Conservation (phyloP, 116 monocot genomes). For the Posidonia oceanica region DNA sequence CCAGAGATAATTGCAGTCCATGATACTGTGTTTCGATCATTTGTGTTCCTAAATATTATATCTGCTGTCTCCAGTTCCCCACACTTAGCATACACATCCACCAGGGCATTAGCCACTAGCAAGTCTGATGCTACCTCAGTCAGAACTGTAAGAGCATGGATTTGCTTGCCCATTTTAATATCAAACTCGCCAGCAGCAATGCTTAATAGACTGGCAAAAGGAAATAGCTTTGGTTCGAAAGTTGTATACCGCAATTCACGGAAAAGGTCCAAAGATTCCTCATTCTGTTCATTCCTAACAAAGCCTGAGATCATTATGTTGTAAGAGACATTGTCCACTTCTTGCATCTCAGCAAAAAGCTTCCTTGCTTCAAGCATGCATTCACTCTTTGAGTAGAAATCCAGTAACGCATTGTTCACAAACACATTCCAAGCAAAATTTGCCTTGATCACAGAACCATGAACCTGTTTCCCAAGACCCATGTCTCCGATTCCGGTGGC, state of each 20-base stretch:
- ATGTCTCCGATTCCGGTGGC: conserved; percentile 34
- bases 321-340: conserved; percentile 66
- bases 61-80: conserved; percentile 40
- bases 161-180: conserved; percentile 43
- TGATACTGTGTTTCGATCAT: conserved; percentile 34
- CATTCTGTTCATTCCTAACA: conserved; percentile 23
- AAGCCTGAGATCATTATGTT: conserved; percentile 77
- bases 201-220: conserved; percentile 53
- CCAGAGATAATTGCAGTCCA: conserved; percentile 85
- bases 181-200: conserved; percentile 28
- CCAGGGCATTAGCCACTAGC: conserved; percentile 48
- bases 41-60: conserved; percentile 29
- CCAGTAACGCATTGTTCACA: conserved; percentile 57
- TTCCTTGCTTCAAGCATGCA: conserved; percentile 24
- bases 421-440: conserved; percentile 67
- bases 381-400: conserved; percentile 72
- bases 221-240: conserved; percentile 37
- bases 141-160: conserved; percentile 49
- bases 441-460: conserved; percentile 35
- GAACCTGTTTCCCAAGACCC: conserved; percentile 50
- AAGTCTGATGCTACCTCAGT: conserved; percentile 21
- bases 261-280: conserved; percentile 32
- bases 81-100: conserved; percentile 87
- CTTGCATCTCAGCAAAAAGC: conserved; percentile 52
- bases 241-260: conserved; percentile 34